Evolutionary conservation across 2,329 filamentous ascomycete species (phyloP).

Genomic region (Stagonosporopsis rhizophila): DNA sequence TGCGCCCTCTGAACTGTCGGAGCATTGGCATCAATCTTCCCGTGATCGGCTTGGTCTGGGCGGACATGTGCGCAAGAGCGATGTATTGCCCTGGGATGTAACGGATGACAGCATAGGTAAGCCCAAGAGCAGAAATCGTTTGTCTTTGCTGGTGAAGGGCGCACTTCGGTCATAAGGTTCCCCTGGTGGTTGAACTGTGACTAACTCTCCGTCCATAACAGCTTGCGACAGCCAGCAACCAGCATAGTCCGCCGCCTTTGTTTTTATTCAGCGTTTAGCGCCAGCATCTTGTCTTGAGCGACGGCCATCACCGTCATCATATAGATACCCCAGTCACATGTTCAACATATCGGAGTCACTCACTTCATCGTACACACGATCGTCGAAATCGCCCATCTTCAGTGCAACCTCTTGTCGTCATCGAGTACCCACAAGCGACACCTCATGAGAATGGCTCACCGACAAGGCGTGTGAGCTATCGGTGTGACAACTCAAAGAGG

Average conservation of each 20-base stretch:
- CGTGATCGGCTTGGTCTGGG: constrained; percentile 49
- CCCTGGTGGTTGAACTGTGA: constrained; percentile 16
- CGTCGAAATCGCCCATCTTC: neutral
- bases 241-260: constrained; percentile 12
- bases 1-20: constrained; percentile 46
- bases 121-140: constrained; percentile 35
- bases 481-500: neutral
- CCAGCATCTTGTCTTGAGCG: constrained; percentile 12
- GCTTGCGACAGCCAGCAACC: constrained; percentile 14
- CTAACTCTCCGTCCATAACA: constrained; percentile 10
- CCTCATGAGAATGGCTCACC: neutral
- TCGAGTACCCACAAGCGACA: constrained; percentile 3
- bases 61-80: constrained; percentile 43
- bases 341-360: constrained; percentile 13
- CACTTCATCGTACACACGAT: constrained; percentile 1
- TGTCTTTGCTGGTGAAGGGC: constrained; percentile 33
- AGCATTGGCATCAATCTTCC: constrained; percentile 46
- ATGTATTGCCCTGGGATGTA: constrained; percentile 43
- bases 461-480: neutral
- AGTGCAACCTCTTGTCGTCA: constrained; percentile 3
- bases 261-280: constrained; percentile 15
- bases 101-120: constrained; percentile 17
- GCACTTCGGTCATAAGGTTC: constrained; percentile 21
- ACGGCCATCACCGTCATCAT: constrained; percentile 5
- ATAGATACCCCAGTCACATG: constrained; percentile 22